These are phyloP conservation scores for Nothopassalora personata DNA, from an alignment of 2,329 filamentous ascomycete genomes.

Conservation along the genomic window DNA sequence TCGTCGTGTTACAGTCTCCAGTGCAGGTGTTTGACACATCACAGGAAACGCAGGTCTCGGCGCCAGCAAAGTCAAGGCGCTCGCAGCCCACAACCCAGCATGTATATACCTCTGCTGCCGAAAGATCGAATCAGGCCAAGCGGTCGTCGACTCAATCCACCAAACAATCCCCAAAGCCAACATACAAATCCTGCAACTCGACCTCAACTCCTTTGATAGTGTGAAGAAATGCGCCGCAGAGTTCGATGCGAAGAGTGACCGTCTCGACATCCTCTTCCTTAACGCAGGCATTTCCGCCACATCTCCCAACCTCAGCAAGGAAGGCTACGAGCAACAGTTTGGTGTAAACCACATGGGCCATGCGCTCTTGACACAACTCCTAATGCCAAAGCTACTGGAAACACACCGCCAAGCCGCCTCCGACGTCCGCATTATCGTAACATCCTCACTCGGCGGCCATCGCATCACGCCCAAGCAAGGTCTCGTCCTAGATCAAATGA, in stretches of 20 bases:
- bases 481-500: conserved; percentile 18
- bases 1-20: not conserved
- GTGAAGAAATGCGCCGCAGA: conserved; percentile 36
- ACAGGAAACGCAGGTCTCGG: conserved; percentile 44
- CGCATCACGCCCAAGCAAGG: conserved; percentile 10
- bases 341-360: conserved; percentile 32
- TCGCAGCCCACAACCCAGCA: conserved; percentile 41
- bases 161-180: conserved; percentile 30
- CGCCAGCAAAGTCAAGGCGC: conserved; percentile 41
- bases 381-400: conserved; percentile 33
- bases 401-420: conserved; percentile 36
- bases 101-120: conserved; percentile 46
- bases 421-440: conserved; percentile 43
- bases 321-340: conserved; percentile 36
- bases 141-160: conserved; percentile 40
- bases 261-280: conserved; percentile 40
- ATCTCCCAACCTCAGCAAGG: conserved; percentile 30
- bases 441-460: conserved; percentile 12
- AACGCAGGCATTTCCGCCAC: conserved; percentile 39
- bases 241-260: conserved; percentile 25
- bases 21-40: not conserved
- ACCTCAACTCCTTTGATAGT: conserved; percentile 49
- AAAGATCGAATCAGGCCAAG: conserved; percentile 37
- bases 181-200: conserved; percentile 44
- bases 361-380: conserved; percentile 23